These are phyloP conservation scores for Ceratocystis smalleyi DNA, from an alignment of 2,329 filamentous ascomycete species.

Conservation along the genomic window DNA sequence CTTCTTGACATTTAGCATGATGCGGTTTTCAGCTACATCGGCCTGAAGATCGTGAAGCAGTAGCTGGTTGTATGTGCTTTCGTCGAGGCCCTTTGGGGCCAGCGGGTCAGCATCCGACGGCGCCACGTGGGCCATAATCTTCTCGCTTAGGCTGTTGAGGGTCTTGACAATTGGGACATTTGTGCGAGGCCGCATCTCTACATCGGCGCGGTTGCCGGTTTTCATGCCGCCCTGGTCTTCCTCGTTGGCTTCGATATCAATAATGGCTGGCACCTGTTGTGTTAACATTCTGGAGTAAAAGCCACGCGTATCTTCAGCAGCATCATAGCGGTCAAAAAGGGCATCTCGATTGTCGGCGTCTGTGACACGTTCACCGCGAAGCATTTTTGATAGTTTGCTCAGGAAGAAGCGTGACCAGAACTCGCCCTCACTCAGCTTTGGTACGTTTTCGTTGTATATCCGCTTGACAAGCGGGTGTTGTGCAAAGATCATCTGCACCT, in stretches of 20 bases:
- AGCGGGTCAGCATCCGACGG: slow-evolving; percentile 57
- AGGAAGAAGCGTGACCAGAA: slow-evolving; percentile 96
- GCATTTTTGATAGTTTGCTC: slow-evolving; percentile 74
- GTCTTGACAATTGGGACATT: slow-evolving; percentile 82
- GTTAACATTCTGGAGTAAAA: slow-evolving; percentile 40
- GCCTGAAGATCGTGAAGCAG: slow-evolving; percentile 66
- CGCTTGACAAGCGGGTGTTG: slow-evolving; percentile 83
- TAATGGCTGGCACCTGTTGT: slow-evolving; percentile 66
- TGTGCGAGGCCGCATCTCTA: slow-evolving; percentile 69
- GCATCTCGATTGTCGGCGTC: slow-evolving; percentile 63
- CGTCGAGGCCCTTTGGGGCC: slow-evolving; percentile 44
- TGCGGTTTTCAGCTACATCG: slow-evolving; percentile 56
- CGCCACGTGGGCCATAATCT: slow-evolving; percentile 77
- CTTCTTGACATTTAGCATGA: slow-evolving; percentile 76
- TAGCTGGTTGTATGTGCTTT: slow-evolving; percentile 58
- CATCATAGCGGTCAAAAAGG: slow-evolving; percentile 74
- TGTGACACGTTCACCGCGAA: slow-evolving; percentile 74
- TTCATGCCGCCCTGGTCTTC: slow-evolving; percentile 77
- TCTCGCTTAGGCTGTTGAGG: slow-evolving; percentile 80
- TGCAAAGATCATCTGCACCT: slow-evolving; percentile 81
- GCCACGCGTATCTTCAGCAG: slow-evolving; percentile 46
- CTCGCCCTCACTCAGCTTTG: slow-evolving; percentile 57
- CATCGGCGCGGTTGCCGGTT: slow-evolving; percentile 69
- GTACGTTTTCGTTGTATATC: slow-evolving; percentile 87
- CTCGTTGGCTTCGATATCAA: slow-evolving; percentile 87